Evolutionary conservation across 1,139 yeast species (phyloP), one percentile per base, ranked within the genome.

Genomic region (Yamadazyma membranifaciens): DNA sequence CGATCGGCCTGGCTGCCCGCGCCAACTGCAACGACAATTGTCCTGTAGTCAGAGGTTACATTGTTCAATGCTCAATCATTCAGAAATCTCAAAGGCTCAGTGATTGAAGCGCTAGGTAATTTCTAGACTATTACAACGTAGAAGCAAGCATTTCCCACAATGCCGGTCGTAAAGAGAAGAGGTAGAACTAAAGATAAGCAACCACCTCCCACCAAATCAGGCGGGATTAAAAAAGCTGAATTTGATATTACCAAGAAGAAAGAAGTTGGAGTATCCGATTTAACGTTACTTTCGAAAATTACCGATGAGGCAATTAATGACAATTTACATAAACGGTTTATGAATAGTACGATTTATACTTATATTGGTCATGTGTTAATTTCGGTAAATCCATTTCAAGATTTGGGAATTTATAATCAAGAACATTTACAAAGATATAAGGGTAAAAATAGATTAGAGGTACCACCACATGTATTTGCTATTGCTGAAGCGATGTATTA

Each of bases 391-490:
- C 99, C 99, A 2, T 94, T 94, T 67, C 81, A 91, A 50, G 98
- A 94, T 60, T 73, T 94, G 56, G 99, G 98, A 2, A 92, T 94
- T 40, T 94, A 94, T 63, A 88, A 97, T 6, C 83, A 80, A 39
- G 83, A 80, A 22, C 81, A 83, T 9, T 69, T 92, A 54, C 77
- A 80, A 45, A 72, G 84, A 36, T 94, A 94, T 60, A 81, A 83
- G 62, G 97, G 96, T 44, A 88, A 91, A 61, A 94, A 92, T 62
- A 74, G 98, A 56, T 72, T 94, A 47, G 99, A 94, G 63, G 95
- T 87, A 28, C 95, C 98, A n/a, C 99, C 99, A 6, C 99, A 94
- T 67, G 98, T 94, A 33, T 94, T 85, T 65, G 96, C 98, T 39
- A 91, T 92, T 55, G 98, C 99, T 14, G 99, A 94, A 64, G 70